These are phyloP conservation scores for Medicago truncatula DNA, from an alignment of 306 rosid genomes.

Conservation along the genomic window DNA sequence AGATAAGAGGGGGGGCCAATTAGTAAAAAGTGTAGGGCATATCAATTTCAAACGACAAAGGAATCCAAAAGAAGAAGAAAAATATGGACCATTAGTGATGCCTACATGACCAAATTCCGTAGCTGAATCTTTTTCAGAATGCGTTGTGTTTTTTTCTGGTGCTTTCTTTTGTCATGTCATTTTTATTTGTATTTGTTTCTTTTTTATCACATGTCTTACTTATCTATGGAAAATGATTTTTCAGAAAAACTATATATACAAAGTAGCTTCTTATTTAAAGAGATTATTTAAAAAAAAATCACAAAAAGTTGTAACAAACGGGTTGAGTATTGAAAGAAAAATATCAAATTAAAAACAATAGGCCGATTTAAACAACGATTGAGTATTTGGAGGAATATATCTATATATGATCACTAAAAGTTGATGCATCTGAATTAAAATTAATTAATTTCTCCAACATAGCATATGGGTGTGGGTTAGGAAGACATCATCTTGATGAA, in stretches of 20 bases:
- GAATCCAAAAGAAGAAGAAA: conserved; percentile 36
- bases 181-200: background rate
- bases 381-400: too few relatives aligned
- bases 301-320: too few relatives aligned
- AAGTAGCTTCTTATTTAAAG: too few relatives aligned
- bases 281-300: too few relatives aligned
- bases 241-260: too few relatives aligned
- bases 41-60: conserved; percentile 34
- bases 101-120: background rate
- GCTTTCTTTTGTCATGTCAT: too few relatives aligned
- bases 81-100: conserved; percentile 30
- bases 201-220: background rate
- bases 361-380: too few relatives aligned
- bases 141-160: background rate
- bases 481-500: background rate
- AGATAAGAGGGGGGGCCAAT: conserved; percentile 2
- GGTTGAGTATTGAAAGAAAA: too few relatives aligned
- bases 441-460: background rate
- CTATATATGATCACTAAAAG: too few relatives aligned
- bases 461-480: background rate
- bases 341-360: too few relatives aligned
- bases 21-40: conserved; percentile 19
- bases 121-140: background rate
- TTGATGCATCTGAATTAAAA: too few relatives aligned
- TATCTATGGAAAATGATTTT: too few relatives aligned